Percentiles rank a stretch among this genome's conserved stretches.
Conservation (phyloP, 306 rosid species). For the Astragalus membranaceus region DNA sequence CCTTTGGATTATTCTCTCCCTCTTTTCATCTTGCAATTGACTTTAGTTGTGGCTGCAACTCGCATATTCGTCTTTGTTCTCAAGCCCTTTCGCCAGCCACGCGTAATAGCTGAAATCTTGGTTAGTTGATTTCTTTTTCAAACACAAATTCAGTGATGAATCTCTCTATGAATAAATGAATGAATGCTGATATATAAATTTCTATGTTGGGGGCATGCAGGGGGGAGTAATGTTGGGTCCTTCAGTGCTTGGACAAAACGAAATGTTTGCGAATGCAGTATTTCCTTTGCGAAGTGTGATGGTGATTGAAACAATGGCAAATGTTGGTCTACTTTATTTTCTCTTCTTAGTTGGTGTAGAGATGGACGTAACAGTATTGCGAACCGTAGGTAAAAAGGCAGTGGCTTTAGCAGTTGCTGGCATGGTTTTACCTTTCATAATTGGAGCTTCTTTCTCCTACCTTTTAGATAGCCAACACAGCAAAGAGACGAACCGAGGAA, state of each 20-base stretch:
- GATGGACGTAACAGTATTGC: conserved; percentile 58
- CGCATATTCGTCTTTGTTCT: conserved; percentile 60
- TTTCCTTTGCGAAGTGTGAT: conserved; percentile 80
- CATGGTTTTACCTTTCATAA: conserved; percentile 60
- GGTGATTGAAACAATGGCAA: conserved; percentile 88
- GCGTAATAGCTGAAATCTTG: conserved; percentile 85
- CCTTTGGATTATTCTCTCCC: conserved; percentile 94
- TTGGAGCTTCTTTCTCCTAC: conserved; percentile 46
- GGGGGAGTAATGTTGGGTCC: conserved; percentile 89
- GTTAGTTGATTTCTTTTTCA: conserved; percentile 28
- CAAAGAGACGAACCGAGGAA: conserved; percentile 19
- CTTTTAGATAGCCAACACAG: neutral
- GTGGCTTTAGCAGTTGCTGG: conserved; percentile 51
- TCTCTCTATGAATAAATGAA: neutral
- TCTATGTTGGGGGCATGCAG: conserved; percentile 29
- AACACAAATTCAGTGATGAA: neutral
- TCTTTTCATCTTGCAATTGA: conserved; percentile 77
- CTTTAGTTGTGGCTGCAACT: conserved; percentile 61
- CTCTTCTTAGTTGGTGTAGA: conserved; percentile 77
- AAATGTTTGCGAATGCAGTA: conserved; percentile 38
- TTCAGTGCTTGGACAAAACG: conserved; percentile 54
- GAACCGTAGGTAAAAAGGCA: conserved; percentile 54
- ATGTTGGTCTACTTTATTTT: conserved; percentile 77
- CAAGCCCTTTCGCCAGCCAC: conserved; percentile 89
- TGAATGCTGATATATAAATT: neutral